A percentile compares a stretch with the other conserved stretches of the same genome.
Evolutionary conservation across 2,329 filamentous ascomycete genomes (phyloP).

Genomic region (Metarhizium anisopliae): DNA sequence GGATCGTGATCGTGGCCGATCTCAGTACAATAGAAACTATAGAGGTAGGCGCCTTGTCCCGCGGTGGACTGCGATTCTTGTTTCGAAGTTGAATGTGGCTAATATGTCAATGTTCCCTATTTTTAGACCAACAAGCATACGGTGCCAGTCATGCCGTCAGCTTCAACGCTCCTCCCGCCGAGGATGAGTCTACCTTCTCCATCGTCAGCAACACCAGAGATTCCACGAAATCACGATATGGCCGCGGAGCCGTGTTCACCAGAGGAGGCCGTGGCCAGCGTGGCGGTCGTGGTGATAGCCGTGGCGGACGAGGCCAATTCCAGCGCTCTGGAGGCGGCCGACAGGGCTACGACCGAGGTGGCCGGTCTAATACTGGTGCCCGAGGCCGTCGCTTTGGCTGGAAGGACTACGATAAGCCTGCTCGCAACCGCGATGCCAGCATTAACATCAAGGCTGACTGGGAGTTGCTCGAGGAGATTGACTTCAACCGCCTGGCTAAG

Average conservation of each 20-base stretch:
- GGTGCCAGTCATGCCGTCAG: constrained; percentile 78
- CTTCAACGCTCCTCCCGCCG: constrained; percentile 84
- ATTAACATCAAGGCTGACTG: constrained; percentile 96
- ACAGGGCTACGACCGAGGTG: constrained; percentile 64
- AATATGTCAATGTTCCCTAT: neutral
- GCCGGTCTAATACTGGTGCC: constrained; percentile 56
- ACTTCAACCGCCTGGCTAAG: constrained; percentile 91
- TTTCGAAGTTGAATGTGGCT: neutral
- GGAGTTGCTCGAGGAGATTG: constrained; percentile 94
- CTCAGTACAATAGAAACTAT: constrained; percentile 88
- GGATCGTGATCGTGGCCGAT: constrained; percentile 67
- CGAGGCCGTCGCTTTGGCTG: constrained; percentile 86
- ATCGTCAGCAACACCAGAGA: constrained; percentile 93
- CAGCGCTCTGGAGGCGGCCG: constrained; percentile 66
- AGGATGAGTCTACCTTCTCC: constrained; percentile 96
- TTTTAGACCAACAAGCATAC: constrained; percentile 87
- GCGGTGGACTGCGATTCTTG: neutral
- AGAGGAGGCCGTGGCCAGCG: constrained; percentile 68
- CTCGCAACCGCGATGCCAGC: constrained; percentile 89
- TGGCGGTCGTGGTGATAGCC: constrained; percentile 52
- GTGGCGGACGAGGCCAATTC: constrained; percentile 55
- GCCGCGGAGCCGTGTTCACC: constrained; percentile 84
- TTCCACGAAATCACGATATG: constrained; percentile 75
- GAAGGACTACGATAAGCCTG: constrained; percentile 98
- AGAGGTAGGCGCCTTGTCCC: constrained; percentile 52